Percentiles rank a stretch among this genome's conserved stretches.
phyloP scores from a whole-genome alignment of 371 early-diverging fungal genomes.

The Batrachochytrium dendrobatidis region DNA sequence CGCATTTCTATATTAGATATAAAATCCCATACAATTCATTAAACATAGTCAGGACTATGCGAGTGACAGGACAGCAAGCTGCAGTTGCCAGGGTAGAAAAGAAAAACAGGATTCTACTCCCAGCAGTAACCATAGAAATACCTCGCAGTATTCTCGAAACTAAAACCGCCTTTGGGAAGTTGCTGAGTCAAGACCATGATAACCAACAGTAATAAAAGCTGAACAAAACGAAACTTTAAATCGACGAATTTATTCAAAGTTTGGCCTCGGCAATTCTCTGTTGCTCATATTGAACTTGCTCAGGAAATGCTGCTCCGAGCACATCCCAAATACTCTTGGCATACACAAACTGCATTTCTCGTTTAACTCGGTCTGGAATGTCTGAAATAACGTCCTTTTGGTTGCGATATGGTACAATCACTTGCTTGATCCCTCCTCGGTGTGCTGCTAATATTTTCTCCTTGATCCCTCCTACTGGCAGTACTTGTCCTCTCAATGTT shows the following conservation, averaged over 20 bases:
- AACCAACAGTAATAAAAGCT: too few relatives aligned
- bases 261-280: too few relatives aligned
- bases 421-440: slow-evolving; percentile 56
- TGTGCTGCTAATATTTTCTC: slow-evolving; percentile 83
- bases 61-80: not conserved
- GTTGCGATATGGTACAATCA: slow-evolving; percentile 41
- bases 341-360: slow-evolving; percentile 67
- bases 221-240: too few relatives aligned
- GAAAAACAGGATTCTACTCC: not conserved
- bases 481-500: slow-evolving; percentile 71
- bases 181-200: too few relatives aligned
- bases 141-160: slow-evolving; percentile 74
- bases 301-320: slow-evolving; percentile 49
- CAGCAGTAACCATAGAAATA: slow-evolving; percentile 16
- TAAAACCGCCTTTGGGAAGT: slow-evolving; percentile 53
- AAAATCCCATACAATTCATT: not conserved
- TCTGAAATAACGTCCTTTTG: slow-evolving; percentile 45
- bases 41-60: not conserved
- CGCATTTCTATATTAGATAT: slow-evolving; percentile 44
- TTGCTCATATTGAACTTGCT: too few relatives aligned
- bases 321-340: slow-evolving; percentile 64
- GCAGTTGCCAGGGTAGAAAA: not conserved
- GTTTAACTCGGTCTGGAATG: slow-evolving; percentile 56
- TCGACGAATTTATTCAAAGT: too few relatives aligned
- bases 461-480: slow-evolving; percentile 81